A percentile compares a stretch with the other conserved stretches of the same genome.
Conservation (phyloP, 108 stramenopile species). For the Cyclotella baltica region DNA sequence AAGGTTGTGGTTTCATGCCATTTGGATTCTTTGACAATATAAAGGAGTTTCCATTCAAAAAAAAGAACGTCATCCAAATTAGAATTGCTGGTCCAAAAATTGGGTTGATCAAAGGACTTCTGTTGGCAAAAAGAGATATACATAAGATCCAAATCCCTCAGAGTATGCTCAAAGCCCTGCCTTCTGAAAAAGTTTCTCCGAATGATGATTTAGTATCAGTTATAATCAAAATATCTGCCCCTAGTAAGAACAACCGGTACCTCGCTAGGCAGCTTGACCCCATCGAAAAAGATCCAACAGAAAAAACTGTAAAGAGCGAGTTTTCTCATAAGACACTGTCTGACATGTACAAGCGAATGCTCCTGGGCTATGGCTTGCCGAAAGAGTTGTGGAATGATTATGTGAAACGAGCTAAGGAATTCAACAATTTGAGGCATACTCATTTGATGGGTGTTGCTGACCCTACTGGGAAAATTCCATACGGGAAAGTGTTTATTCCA, state of each 20-base stretch:
- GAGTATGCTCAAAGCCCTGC: slow-evolving; percentile 47
- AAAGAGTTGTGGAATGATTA: background rate
- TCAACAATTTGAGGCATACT: slow-evolving; percentile 9
- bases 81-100: slow-evolving; percentile 31
- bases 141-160: slow-evolving; percentile 36
- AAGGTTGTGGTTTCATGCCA: slow-evolving; percentile 48
- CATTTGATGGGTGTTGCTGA: slow-evolving; percentile 41
- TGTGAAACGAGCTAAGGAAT: background rate
- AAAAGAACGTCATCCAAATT: slow-evolving; percentile 38
- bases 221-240: slow-evolving; percentile 4
- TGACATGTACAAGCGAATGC: slow-evolving; percentile 36
- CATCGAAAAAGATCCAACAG: slow-evolving; percentile 8
- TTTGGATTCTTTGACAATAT: slow-evolving; percentile 23
- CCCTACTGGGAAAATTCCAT: slow-evolving; percentile 36
- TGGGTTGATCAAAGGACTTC: slow-evolving; percentile 25
- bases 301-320: background rate
- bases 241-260: slow-evolving; percentile 2
- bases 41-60: background rate
- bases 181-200: slow-evolving; percentile 3
- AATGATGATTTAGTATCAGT: background rate
- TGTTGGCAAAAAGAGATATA: slow-evolving; percentile 39
- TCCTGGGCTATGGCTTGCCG: slow-evolving; percentile 18
- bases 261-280: slow-evolving; percentile 40
- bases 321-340: slow-evolving; percentile 19
- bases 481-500: slow-evolving; percentile 31